phyloP scores from a whole-genome alignment of 805 yeast genomes.

The Cyberlindnera lachancei region DNA sequence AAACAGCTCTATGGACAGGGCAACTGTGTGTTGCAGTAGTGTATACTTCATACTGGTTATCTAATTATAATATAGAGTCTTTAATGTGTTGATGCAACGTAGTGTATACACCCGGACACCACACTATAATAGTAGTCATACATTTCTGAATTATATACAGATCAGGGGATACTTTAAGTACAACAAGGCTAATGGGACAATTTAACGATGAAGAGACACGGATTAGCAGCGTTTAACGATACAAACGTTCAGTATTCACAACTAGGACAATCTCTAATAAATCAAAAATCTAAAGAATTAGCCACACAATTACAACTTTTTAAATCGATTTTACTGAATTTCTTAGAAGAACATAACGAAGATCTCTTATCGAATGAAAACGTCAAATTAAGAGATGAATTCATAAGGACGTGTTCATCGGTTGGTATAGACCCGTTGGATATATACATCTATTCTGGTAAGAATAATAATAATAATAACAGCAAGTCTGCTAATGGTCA shows the following conservation, averaged over 20 bases:
- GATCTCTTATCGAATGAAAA: conserved; percentile 62
- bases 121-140: too few relatives aligned
- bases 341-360: conserved; percentile 63
- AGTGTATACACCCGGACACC: too few relatives aligned
- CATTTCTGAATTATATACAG: too few relatives aligned
- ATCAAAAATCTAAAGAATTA: conserved; percentile 52
- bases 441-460: conserved; percentile 26
- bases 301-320: conserved; percentile 68
- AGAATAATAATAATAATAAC: conserved; percentile 24
- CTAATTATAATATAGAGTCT: too few relatives aligned
- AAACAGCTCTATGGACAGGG: conserved; percentile 15
- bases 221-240: conserved; percentile 40
- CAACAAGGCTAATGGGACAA: too few relatives aligned
- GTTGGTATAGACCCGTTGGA: conserved; percentile 79
- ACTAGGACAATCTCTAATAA: conserved; percentile 23
- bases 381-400: conserved; percentile 59
- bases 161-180: too few relatives aligned
- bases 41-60: neutral
- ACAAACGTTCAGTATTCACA: conserved; percentile 10
- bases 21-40: conserved; percentile 12
- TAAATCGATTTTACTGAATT: conserved; percentile 67
- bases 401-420: conserved; percentile 66
- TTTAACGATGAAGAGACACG: conserved; percentile 34
- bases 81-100: too few relatives aligned
- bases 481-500: conserved; percentile 24